Evolutionary conservation across 768 basidiomycete species (phyloP).

Genomic region (Mycena crocata): DNA sequence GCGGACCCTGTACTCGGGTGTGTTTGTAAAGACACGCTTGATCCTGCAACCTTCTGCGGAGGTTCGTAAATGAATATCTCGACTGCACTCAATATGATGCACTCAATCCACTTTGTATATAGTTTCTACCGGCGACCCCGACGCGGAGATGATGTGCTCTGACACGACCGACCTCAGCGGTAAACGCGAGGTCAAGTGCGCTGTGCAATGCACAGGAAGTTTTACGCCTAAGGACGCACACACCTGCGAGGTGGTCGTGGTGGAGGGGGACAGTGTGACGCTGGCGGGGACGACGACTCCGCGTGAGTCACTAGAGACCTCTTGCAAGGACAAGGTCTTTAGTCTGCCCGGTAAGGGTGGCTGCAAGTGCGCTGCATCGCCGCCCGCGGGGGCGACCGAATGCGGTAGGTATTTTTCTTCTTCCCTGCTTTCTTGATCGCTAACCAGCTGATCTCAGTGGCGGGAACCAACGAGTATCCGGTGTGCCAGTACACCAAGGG

Average conservation of each 20-base stretch:
- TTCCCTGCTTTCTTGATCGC: background rate
- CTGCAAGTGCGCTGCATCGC: background rate
- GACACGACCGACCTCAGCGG: background rate
- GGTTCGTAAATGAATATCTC: background rate
- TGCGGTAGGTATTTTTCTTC: background rate
- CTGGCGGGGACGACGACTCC: conserved; percentile 2
- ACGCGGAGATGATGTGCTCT: conserved; percentile 13
- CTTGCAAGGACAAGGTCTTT: background rate
- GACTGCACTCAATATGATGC: background rate
- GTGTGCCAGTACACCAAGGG: conserved; percentile 6
- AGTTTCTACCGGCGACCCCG: background rate
- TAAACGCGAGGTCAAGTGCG: conserved; percentile 10
- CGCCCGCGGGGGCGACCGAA: background rate
- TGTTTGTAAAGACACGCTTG: background rate
- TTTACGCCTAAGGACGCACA: background rate
- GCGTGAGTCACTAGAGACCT: background rate
- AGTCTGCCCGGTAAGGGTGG: background rate
- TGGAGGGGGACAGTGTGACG: conserved; percentile 7
- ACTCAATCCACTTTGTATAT: background rate
- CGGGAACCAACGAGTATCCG: background rate
- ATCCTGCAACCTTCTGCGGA: background rate
- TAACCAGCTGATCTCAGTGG: background rate
- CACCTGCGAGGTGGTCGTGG: background rate
- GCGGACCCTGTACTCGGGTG: conserved; percentile 4
- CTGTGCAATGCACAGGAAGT: background rate